phyloP scores from a whole-genome alignment of 176 grass and related monocot species.

The Canna indica region DNA sequence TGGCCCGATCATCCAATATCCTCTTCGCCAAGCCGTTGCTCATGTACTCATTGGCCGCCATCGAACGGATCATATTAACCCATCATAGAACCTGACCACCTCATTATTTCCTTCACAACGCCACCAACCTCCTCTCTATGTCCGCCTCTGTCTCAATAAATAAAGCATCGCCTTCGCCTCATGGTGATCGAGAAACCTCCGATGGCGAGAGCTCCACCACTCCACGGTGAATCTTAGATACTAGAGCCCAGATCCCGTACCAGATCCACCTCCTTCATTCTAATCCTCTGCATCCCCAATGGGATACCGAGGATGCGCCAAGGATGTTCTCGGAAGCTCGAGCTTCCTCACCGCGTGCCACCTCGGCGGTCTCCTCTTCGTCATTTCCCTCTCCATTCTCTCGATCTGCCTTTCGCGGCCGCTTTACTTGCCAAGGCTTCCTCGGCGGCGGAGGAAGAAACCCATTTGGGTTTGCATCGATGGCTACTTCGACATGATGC shows the following conservation, averaged over 20 bases:
- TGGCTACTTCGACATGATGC: constrained; percentile 99
- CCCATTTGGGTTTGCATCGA: constrained; percentile 89
- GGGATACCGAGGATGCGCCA: constrained; percentile 20
- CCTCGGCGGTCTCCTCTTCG: constrained; percentile 58
- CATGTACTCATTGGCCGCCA: no score
- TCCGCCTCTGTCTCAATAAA: no score
- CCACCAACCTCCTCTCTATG: no score
- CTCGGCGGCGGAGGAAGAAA: constrained; percentile 18
- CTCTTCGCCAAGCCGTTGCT: constrained; percentile 5
- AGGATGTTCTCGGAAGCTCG: constrained; percentile 10
- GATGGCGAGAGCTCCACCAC: no score
- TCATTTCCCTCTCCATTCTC: constrained; percentile 30
- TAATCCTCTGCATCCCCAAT: no score
- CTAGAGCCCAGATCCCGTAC: constrained; percentile 21
- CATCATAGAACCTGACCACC: no score
- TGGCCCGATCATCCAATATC: no score
- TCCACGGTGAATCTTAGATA: not conserved
- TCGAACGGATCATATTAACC: no score
- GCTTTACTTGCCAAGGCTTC: no score
- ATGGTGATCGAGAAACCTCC: no score
- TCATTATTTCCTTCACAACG: no score
- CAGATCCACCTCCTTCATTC: not conserved
- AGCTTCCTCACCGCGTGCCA: constrained; percentile 40
- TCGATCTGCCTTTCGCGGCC: constrained; percentile 30
- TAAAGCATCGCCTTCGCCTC: no score